A percentile compares a stretch with the other conserved stretches of the same genome.
These are phyloP conservation scores for Komagataea norvegica DNA, from an alignment of 1,139 yeast genomes.

Conservation along the genomic window DNA sequence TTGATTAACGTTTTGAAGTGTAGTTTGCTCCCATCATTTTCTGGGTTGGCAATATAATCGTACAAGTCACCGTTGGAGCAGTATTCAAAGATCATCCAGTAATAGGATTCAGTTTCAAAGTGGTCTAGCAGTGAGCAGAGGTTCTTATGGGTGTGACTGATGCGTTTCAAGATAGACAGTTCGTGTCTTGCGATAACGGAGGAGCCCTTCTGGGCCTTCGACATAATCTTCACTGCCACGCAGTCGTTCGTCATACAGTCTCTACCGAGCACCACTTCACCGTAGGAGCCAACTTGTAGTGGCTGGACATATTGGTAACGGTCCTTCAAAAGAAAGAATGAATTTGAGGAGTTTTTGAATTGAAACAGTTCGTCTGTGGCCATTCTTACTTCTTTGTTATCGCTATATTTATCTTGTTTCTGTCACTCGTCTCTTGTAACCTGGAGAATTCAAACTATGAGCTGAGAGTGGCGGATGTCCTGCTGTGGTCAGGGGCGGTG, in stretches of 20 bases:
- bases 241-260: constrained; percentile 41
- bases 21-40: constrained; percentile 11
- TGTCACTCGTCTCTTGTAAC: neutral
- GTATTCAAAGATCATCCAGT: constrained; percentile 71
- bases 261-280: constrained; percentile 69
- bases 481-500: no score
- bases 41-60: constrained; percentile 46
- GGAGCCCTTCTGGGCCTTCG: constrained; percentile 24
- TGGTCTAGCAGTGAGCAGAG: constrained; percentile 66
- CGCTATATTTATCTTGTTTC: no score
- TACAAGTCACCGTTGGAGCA: constrained; percentile 86
- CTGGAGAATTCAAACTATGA: neutral
- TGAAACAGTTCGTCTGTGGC: constrained; percentile 9
- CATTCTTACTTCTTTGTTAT: neutral
- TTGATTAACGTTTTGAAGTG: constrained; percentile 46
- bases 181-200: constrained; percentile 52
- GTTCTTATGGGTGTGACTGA: constrained; percentile 38
- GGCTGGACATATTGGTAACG: constrained; percentile 59
- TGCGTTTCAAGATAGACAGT: constrained; percentile 53
- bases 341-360: constrained; percentile 7
- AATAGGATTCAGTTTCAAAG: constrained; percentile 49
- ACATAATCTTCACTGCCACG: constrained; percentile 72
- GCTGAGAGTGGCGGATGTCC: no score
- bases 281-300: constrained; percentile 80
- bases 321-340: constrained; percentile 13